These are phyloP conservation scores for Rhazya stricta DNA, from an alignment of 257 asterid genomes.

Conservation along the genomic window DNA sequence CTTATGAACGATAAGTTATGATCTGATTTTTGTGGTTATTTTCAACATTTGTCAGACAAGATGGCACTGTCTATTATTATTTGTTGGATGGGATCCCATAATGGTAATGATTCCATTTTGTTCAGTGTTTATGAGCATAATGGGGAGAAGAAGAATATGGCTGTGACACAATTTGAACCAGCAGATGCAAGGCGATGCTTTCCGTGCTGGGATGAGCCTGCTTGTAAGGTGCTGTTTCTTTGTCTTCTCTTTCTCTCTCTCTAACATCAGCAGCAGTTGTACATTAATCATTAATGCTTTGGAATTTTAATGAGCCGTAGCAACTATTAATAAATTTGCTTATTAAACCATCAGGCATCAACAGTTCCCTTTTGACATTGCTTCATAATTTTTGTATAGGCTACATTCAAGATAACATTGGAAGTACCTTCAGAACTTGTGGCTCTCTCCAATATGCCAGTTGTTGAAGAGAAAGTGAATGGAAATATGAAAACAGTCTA, in stretches of 20 bases:
- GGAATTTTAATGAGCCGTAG: background rate
- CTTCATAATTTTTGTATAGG: constrained; percentile 14
- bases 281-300: background rate
- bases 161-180: constrained; percentile 95
- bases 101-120: constrained; percentile 4
- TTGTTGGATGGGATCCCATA: constrained; percentile 4
- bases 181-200: constrained; percentile 98
- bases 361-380: constrained; percentile 1
- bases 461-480: constrained; percentile 52
- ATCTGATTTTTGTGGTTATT: background rate
- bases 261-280: background rate
- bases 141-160: constrained; percentile 89
- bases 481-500: constrained; percentile 65
- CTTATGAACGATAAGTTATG: background rate
- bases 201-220: constrained; percentile 99
- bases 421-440: constrained; percentile 87
- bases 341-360: background rate
- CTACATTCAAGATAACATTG: constrained; percentile 69
- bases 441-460: constrained; percentile 93
- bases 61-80: background rate
- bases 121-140: constrained; percentile 75
- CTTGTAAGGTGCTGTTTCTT: constrained; percentile 64
- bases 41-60: background rate
- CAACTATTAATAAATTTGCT: background rate
- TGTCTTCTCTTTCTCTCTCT: background rate